Base-by-base conservation (phyloP, 2,329 filamentous ascomycete species). In the Colletotrichum endophyticum region DNA sequence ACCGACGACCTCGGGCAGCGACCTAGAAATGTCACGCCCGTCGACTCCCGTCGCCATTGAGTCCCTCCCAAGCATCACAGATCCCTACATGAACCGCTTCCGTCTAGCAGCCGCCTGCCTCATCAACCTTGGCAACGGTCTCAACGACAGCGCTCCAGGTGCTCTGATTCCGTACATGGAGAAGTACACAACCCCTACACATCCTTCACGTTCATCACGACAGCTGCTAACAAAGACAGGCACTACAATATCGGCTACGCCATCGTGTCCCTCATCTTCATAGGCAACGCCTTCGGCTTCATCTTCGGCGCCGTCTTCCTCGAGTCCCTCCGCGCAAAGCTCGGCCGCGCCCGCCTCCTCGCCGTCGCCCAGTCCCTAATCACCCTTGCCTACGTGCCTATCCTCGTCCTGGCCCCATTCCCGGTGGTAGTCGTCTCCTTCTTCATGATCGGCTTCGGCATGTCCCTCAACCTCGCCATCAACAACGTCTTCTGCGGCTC, bases 141-240 rank as follows among this genome's bases (percentile, higher is more conserved):
- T 97, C 75, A 95, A 92, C 79, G 95, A 98, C 83, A 91, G 92
- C 57, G 93, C 94, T 0, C 92, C 95, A 2, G 95, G 95, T 81
- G 94, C 95, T 13, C 82, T 97, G 73, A 94, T 98, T 79, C 95
- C 95, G 0, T 95, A 95, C 81, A 94, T 98, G 84, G 94, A 96
- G 82, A 88, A 86, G 83, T 91, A 82, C 79, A 85, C 80, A 13
- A 19, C 27, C 22, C 30, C 16, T 16, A 1, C 16, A 8, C 12
- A 19, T 4, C 49, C 11, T 5, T 25, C 16, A 3, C 5, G 12
- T 32, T 16, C n/a, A 39, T 16, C 9, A 12, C 30, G 8, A 32
- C 49, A 25, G 5, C 64, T 12, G 1, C 57, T 66, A 8, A 66
- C 53, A 62, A 27, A 5, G 12, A 9, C 62, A 91, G 89, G 61